Conservation (phyloP, 345 rosid species). For the Carallia pectinifolia region DNA sequence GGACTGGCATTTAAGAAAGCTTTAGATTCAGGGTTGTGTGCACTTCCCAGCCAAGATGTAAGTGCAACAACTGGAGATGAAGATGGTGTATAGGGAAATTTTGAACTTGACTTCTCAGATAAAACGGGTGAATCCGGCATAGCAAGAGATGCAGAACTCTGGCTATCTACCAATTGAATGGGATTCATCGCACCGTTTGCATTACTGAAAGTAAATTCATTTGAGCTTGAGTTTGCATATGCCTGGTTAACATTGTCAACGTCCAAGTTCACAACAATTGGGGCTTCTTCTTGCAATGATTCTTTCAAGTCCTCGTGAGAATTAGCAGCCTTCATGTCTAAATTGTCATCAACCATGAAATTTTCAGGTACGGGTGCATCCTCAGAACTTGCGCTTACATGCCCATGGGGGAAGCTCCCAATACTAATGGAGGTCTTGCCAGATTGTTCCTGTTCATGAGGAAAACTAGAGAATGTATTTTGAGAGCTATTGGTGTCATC, state of each 20-base stretch:
- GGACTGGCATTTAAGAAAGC: slow-evolving; percentile 45
- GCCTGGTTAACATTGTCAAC: slow-evolving; percentile 45
- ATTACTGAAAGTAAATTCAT: slow-evolving; percentile 43
- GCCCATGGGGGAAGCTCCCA: slow-evolving; percentile 89
- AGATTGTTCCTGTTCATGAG: slow-evolving; percentile 78
- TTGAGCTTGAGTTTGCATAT: slow-evolving; percentile 54
- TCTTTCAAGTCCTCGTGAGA: slow-evolving; percentile 48
- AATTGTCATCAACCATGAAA: slow-evolving; percentile 46
- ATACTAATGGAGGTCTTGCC: slow-evolving; percentile 76
- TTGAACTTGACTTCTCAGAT: slow-evolving; percentile 77
- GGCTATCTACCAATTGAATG: slow-evolving; percentile 55
- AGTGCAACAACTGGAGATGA: slow-evolving; percentile 73
- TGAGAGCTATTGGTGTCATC: slow-evolving; percentile 78
- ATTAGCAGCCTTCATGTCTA: slow-evolving; percentile 36
- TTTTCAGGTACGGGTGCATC: slow-evolving; percentile 49
- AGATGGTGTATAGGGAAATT: slow-evolving; percentile 49
- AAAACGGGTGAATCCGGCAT: slow-evolving; percentile 67
- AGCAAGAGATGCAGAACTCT: slow-evolving; percentile 58
- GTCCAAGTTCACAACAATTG: slow-evolving; percentile 45
- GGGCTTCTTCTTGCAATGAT: slow-evolving; percentile 45
- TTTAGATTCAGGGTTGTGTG: slow-evolving; percentile 54
- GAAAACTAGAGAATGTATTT: slow-evolving; percentile 81
- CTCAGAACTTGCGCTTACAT: slow-evolving; percentile 83
- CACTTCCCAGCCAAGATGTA: slow-evolving; percentile 79
- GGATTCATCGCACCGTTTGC: slow-evolving; percentile 34